phyloP scores from a whole-genome alignment of 108 stramenopile genomes.

The Hondaea fermentalgiana region DNA sequence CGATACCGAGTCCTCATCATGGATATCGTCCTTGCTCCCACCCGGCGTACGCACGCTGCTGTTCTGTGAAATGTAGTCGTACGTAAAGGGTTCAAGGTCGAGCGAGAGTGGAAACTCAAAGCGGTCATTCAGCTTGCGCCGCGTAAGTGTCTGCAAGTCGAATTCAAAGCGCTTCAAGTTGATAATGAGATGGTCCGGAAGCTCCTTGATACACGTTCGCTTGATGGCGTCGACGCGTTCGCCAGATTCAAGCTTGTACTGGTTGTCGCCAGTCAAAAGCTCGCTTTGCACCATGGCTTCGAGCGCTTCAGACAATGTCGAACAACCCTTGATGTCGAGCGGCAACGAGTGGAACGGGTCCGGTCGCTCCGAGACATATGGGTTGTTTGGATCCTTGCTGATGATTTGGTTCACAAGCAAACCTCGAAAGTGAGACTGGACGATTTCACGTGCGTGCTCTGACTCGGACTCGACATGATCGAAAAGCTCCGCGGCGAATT shows the following conservation, averaged over 20 bases:
- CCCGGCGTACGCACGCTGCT: not conserved
- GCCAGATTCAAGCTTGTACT: constrained; percentile 28
- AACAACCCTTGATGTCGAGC: not conserved
- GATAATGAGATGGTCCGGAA: constrained; percentile 38
- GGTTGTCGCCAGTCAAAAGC: constrained; percentile 36
- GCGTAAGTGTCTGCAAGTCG: constrained; percentile 44
- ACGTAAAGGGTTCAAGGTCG: constrained; percentile 48
- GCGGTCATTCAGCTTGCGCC: constrained; percentile 50
- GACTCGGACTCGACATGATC: constrained; percentile 33
- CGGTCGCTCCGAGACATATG: constrained; percentile 29
- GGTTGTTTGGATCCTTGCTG: not conserved
- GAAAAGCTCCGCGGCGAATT: constrained; percentile 43
- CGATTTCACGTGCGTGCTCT: not conserved
- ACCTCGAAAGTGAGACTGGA: not conserved
- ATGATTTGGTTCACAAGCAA: not conserved
- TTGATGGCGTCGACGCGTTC: not conserved
- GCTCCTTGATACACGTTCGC: constrained; percentile 25
- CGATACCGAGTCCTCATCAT: not conserved
- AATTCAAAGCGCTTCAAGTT: constrained; percentile 65
- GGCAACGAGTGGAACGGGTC: constrained; percentile 23
- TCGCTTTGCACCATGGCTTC: not conserved
- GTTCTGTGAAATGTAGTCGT: not conserved
- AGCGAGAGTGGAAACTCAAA: constrained; percentile 46
- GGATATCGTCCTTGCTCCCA: not conserved
- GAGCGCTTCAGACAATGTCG: not conserved